Evolutionary conservation across 2,329 filamentous ascomycete species (phyloP), one percentile per base, ranked within the genome.

Genomic region (Aspergillus spinulosporus): DNA sequence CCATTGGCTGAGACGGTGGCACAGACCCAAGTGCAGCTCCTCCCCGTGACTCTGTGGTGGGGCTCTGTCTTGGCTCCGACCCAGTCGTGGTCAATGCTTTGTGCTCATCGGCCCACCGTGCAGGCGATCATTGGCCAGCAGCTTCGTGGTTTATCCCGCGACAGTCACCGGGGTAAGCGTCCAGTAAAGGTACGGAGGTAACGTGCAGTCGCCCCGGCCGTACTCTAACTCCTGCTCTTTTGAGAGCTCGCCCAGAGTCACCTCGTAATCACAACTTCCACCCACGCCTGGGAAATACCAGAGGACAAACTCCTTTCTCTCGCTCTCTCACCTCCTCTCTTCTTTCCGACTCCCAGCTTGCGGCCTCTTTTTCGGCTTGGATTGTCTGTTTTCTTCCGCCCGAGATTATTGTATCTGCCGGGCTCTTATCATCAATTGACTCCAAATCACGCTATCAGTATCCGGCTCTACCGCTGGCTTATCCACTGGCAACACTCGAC

Each of bases 391-490:
- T 21, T 47, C 51, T 51, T 45, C 5, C 26, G 26, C 3, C 3
- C 43, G 21, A 29, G 26, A 45, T 28, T 55, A 56, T 46, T 48
- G 40, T 34, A 14, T 31, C 29, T 45, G 26, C 26, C 26, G 26
- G 57, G 28, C 40, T 37, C 57, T 57, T 48, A 39, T 65, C 63
- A 61, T 54, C 63, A 67, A 66, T 69, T 66, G 62, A 58, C n/a
- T 54, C 59, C 54, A 47, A 52, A 36, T 40, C 66, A 57, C 60
- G 65, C 66, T 59, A 51, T 56, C 39, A 43, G 52, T 49, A 43
- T 42, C 66, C 67, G 65, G 66, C 64, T 68, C 66, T 68, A 64
- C 67, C 61, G 62, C 64, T 65, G 67, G 63, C 61, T 59, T 58
- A 62, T 62, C 62, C 64, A 68, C 60, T 60, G 51, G 26, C 59